phyloP scores from a whole-genome alignment of 305 asterid genomes.

The Salvia sclarea region DNA sequence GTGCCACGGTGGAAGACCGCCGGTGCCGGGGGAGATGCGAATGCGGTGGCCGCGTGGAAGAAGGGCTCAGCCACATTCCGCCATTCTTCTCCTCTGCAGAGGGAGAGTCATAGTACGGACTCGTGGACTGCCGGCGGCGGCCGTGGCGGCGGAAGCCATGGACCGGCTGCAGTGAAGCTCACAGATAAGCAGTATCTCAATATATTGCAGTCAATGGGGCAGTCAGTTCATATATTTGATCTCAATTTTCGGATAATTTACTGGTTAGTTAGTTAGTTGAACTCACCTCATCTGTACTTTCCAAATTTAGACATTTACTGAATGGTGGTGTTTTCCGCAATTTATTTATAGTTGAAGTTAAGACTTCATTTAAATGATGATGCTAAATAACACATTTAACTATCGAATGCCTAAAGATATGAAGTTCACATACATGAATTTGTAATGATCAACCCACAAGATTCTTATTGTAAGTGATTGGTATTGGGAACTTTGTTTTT shows the following conservation, averaged over 20 bases:
- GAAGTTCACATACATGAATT: neutral
- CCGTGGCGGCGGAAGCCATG: conserved; percentile 40
- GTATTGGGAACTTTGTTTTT: neutral
- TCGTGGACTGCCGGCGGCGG: conserved; percentile 32
- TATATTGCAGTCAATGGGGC: conserved; percentile 97
- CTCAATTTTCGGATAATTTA: conserved; percentile 59
- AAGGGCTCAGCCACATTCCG: conserved; percentile 65
- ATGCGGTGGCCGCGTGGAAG: conserved; percentile 51
- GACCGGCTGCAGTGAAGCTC: conserved; percentile 59
- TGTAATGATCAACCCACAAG: neutral
- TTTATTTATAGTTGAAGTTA: conserved; percentile 1
- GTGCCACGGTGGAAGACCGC: conserved; percentile 44
- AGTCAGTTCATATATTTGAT: conserved; percentile 86
- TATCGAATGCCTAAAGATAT: conserved; percentile 15
- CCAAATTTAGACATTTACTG: conserved; percentile 22
- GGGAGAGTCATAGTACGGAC: conserved; percentile 55
- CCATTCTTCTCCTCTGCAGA: conserved; percentile 74
- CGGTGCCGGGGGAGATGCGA: conserved; percentile 49
- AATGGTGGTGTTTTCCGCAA: neutral
- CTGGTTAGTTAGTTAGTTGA: conserved; percentile 73
- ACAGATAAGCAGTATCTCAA: conserved; percentile 84
- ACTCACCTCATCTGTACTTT: conserved; percentile 25
- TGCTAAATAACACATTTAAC: conserved; percentile 10
- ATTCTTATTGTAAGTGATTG: neutral
- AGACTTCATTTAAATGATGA: neutral